These are phyloP conservation scores for Coemansia sp. DNA, from an alignment of 371 early-diverging fungal genomes.

Conservation along the genomic window DNA sequence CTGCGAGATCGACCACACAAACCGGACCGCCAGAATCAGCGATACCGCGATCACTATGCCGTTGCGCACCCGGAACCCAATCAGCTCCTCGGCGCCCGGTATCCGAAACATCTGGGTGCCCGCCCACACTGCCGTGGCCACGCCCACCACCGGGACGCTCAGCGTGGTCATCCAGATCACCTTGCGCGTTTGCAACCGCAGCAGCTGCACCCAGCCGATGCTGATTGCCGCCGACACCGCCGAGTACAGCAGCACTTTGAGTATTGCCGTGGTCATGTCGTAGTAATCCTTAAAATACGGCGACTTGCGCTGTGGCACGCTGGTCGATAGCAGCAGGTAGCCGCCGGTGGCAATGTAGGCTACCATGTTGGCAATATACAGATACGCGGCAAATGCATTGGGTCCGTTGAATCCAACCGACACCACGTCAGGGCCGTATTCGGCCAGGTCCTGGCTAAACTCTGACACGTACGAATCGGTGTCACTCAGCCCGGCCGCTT, in stretches of 20 bases:
- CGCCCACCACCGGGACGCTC: slow-evolving; percentile 34
- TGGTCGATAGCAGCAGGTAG: slow-evolving; percentile 31
- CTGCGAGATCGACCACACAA: slow-evolving; percentile 34
- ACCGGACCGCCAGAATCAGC: slow-evolving; percentile 36
- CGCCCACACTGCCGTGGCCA: slow-evolving; percentile 39
- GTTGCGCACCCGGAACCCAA: slow-evolving; percentile 35
- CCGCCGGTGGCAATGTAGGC: slow-evolving; percentile 14
- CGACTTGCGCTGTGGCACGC: slow-evolving; percentile 28
- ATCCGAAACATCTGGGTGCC: slow-evolving; percentile 23
- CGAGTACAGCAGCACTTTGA: slow-evolving; percentile 19
- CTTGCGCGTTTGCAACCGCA: slow-evolving; percentile 41
- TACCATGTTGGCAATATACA: slow-evolving; percentile 23
- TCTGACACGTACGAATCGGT: slow-evolving; percentile 42
- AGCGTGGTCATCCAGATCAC: slow-evolving; percentile 46
- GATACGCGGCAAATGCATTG: slow-evolving; percentile 22
- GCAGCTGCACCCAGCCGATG: slow-evolving; percentile 35
- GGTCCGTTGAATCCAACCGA: slow-evolving; percentile 28
- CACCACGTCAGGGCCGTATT: slow-evolving; percentile 19
- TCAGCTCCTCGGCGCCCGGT: slow-evolving; percentile 24
- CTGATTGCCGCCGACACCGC: slow-evolving; percentile 21
- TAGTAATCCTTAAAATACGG: slow-evolving; percentile 36
- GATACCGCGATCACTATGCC: slow-evolving; percentile 17
- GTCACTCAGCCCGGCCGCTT: slow-evolving; percentile 8
- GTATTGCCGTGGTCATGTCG: slow-evolving; percentile 29
- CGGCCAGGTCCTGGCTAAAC: slow-evolving; percentile 42